Conservation (phyloP, 2,329 filamentous ascomycete genomes). For the Xylariales sp. region DNA sequence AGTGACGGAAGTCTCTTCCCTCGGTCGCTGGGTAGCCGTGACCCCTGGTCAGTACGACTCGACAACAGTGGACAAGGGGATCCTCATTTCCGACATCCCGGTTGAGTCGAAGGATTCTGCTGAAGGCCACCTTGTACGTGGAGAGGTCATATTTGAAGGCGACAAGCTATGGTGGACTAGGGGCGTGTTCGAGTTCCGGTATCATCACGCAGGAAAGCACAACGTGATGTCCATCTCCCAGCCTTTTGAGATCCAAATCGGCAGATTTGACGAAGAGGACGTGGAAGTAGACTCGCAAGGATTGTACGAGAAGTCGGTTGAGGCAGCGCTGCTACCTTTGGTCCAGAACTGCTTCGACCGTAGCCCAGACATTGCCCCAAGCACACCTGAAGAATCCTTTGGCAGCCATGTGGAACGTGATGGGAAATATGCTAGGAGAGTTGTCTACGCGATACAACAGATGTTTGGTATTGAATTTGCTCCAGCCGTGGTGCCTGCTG, state of each 20-base stretch:
- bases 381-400: constrained; percentile 73
- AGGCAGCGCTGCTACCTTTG: constrained; percentile 73
- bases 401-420: constrained; percentile 82
- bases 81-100: constrained; percentile 64
- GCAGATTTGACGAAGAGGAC: constrained; percentile 74
- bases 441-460: constrained; percentile 90
- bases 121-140: constrained; percentile 59
- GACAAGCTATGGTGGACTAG: constrained; percentile 98
- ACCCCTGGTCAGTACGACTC: constrained; percentile 74
- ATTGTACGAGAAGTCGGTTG: constrained; percentile 65
- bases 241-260: constrained; percentile 86
- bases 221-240: constrained; percentile 91
- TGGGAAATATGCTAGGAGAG: constrained; percentile 80
- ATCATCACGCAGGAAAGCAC: constrained; percentile 90
- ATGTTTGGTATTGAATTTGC: constrained; percentile 98
- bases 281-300: constrained; percentile 55
- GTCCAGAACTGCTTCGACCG: constrained; percentile 91
- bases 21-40: constrained; percentile 85
- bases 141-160: constrained; percentile 82
- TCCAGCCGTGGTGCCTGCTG: constrained; percentile 84
- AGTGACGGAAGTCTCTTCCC: constrained; percentile 75
- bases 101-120: constrained; percentile 47
- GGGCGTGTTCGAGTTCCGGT: constrained; percentile 93
- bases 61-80: constrained; percentile 68
- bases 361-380: constrained; percentile 85